Conservation (phyloP, 2,329 filamentous ascomycete species). For the Microcyclosporella mali region DNA sequence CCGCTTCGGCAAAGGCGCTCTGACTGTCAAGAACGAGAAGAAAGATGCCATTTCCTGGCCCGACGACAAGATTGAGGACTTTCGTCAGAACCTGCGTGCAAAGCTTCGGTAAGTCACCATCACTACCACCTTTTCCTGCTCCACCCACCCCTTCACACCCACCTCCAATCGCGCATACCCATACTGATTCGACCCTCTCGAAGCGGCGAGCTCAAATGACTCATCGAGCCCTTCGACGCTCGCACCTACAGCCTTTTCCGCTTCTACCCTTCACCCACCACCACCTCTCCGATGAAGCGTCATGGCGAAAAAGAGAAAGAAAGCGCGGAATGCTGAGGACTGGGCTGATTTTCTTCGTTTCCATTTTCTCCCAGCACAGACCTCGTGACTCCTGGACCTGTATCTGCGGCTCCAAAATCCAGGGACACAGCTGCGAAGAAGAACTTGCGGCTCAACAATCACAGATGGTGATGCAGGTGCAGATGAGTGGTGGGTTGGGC, state of each 20-base stretch:
- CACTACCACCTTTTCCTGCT: too few species aligned
- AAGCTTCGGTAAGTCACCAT: constrained; percentile 30
- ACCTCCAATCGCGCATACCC: too few species aligned
- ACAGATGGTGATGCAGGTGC: neutral
- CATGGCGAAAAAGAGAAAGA: too few species aligned
- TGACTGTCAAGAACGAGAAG: constrained; percentile 27
- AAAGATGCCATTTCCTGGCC: constrained; percentile 17
- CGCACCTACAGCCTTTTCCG: neutral
- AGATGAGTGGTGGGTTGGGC: neutral
- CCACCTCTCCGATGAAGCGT: too few species aligned
- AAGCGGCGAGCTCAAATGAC: neutral
- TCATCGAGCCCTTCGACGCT: neutral
- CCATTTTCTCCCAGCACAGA: neutral
- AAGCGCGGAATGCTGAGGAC: too few species aligned
- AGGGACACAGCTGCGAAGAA: constrained; percentile 18
- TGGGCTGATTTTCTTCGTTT: neutral
- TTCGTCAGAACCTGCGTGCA: constrained; percentile 21
- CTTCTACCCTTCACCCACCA: neutral
- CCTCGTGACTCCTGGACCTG: constrained; percentile 18
- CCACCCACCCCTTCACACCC: neutral
- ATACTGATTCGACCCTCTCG: too few species aligned
- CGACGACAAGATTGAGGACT: constrained; percentile 20
- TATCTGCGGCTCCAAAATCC: constrained; percentile 19
- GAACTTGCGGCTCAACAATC: constrained; percentile 6
- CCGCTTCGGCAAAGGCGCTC: constrained; percentile 23